Evolutionary conservation across 495 filamentous ascomycete genomes (phyloP).

Genomic region (Penicilliopsis zonata): DNA sequence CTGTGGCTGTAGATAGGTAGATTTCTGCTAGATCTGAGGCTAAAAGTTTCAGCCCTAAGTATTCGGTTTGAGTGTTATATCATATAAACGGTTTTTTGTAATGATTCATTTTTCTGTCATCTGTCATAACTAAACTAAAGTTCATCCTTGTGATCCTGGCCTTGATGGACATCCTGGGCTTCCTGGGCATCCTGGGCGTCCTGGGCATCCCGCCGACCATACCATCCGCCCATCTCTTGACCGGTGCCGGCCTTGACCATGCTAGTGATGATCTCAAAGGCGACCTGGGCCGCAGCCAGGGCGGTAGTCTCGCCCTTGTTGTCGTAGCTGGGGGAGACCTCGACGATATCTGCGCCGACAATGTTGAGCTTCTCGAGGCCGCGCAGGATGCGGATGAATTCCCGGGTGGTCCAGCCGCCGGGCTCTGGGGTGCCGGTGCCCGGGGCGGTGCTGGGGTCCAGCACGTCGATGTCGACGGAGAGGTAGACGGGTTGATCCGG

Average conservation of each 20-base stretch:
- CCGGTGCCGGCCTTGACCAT: slow-evolving; percentile 58
- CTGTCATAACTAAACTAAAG: too few species aligned
- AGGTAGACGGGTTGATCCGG: slow-evolving; percentile 56
- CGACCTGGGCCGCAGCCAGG: slow-evolving; percentile 69
- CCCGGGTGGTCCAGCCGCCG: slow-evolving; percentile 62
- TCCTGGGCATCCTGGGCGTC: too few species aligned
- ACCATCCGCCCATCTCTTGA: slow-evolving; percentile 35
- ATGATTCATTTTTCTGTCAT: too few species aligned
- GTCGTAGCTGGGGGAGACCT: slow-evolving; percentile 81
- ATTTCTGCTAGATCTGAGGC: too few species aligned
- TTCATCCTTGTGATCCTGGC: too few species aligned
- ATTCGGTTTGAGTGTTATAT: too few species aligned
- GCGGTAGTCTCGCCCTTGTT: slow-evolving; percentile 75
- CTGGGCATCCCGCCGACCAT: slow-evolving; percentile 25
- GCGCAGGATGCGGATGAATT: slow-evolving; percentile 57
- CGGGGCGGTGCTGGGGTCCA: slow-evolving; percentile 60
- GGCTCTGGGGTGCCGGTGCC: slow-evolving; percentile 66
- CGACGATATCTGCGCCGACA: slow-evolving; percentile 69
- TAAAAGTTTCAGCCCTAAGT: too few species aligned
- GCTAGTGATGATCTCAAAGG: slow-evolving; percentile 70
- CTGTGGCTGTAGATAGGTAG: too few species aligned
- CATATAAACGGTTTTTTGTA: too few species aligned
- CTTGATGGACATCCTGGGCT: too few species aligned
- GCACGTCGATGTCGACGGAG: slow-evolving; percentile 64
- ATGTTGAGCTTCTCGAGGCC: slow-evolving; percentile 59